A percentile compares a stretch with the other conserved stretches of the same genome.
Evolutionary conservation across 2,329 filamentous ascomycete species (phyloP).

Genomic region (Capronia americana): DNA sequence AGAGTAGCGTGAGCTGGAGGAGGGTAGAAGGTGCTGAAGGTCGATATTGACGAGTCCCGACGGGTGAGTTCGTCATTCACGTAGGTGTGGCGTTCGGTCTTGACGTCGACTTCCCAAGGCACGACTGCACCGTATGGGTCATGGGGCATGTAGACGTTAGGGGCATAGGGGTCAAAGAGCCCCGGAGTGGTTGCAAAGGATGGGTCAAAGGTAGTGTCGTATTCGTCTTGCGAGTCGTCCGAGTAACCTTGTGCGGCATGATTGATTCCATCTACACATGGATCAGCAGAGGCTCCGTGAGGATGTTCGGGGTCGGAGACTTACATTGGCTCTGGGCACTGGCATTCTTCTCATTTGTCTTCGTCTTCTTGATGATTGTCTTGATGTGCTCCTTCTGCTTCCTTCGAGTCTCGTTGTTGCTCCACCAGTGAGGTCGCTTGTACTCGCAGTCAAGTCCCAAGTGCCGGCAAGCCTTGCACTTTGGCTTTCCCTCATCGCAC

Average conservation of each 20-base stretch:
- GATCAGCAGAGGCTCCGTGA: constrained; percentile 13
- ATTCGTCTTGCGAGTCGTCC: constrained; percentile 77
- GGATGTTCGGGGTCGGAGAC: background rate
- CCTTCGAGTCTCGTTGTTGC: constrained; percentile 83
- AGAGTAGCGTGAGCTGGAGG: constrained; percentile 70
- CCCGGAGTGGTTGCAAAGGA: constrained; percentile 57
- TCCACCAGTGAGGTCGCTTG: constrained; percentile 97
- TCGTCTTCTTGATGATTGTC: constrained; percentile 95
- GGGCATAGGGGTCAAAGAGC: constrained; percentile 50
- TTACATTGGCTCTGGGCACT: constrained; percentile 49
- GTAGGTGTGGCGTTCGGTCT: constrained; percentile 92
- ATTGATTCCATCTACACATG: constrained; percentile 24
- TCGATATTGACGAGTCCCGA: constrained; percentile 85
- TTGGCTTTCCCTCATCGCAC: constrained; percentile 71
- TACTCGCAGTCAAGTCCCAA: constrained; percentile 92
- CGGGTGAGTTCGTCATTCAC: constrained; percentile 88
- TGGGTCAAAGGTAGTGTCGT: constrained; percentile 72
- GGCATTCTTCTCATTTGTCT: constrained; percentile 84
- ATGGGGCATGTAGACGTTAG: constrained; percentile 61
- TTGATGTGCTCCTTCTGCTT: constrained; percentile 95
- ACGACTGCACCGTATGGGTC: constrained; percentile 60
- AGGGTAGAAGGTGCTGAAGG: constrained; percentile 89
- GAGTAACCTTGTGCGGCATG: constrained; percentile 67
- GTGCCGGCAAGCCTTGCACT: constrained; percentile 68
- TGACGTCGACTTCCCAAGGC: constrained; percentile 93